Base-by-base conservation (phyloP, 257 asterid genomes). In the Nicotiana undulata region DNA sequence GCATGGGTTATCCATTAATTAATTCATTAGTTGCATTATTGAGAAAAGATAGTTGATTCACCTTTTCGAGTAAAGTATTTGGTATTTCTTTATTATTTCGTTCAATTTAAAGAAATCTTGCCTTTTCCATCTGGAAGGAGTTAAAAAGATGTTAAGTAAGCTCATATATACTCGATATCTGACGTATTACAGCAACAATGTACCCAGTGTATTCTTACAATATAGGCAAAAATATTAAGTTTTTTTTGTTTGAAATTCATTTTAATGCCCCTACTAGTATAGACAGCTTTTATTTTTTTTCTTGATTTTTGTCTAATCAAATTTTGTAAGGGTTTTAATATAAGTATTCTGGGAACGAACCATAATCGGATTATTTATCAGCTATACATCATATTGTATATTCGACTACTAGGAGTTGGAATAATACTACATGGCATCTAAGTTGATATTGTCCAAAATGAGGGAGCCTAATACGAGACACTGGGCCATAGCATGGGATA, bases 1-100 rank as follows among this genome's bases (percentile, higher is more conserved):
- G 16, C 77, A 72, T 46, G 60, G 77, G 60, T 72, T 46, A 72
- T 72, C 77, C 77, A 46, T 58, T 72, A 72, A 40, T 40, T 18
- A 72, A 72, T 70, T 6, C 16, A 70, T 70, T 44, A 70, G 12
- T 46, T 44, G 49, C n/a, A 3, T 3, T 70, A 46, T 22, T 70
- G 37, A 44, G 44, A 18, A 4, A 18, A 67, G 17, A 44, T 5
- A 5, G 20, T 6, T 70, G 58, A 22, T 49, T 11, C 22, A 40
- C 34, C 76, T 40, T 68, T 67, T 11, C 6, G 7, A 0, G 77
- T 20, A 44, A 44, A 44, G 3, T 44, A 22, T 12, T 44, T 67
- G 76, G 40, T 9, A 70, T 20, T 40, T 68, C 5, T 40, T 40
- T 40, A 9, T 26, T 61, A 61, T 61, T 61, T 61, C 4, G 9